Percentiles rank a stretch among this genome's conserved stretches.
Evolutionary conservation across 2,329 filamentous ascomycete species (phyloP).

Genomic region (Talaromyces sp.): DNA sequence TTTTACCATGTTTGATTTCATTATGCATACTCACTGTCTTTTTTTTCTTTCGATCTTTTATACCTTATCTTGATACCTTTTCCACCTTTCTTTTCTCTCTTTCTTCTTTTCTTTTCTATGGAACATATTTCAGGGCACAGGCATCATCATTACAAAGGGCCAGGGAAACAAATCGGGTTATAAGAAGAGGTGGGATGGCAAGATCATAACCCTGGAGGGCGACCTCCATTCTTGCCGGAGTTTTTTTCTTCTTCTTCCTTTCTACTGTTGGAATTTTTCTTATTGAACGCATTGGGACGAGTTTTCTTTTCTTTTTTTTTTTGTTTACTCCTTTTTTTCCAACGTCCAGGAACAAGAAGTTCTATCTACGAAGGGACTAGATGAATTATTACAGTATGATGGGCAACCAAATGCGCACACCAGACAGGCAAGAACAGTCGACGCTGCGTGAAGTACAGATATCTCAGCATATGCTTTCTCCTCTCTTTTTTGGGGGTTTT

Average conservation of each 20-base stretch:
- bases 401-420: constrained; percentile 9
- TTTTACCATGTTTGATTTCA: constrained; percentile 14
- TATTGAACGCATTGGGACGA: neutral
- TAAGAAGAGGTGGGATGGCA: constrained; percentile 13
- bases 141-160: constrained; percentile 1
- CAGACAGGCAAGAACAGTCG: neutral
- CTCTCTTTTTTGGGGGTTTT: neutral
- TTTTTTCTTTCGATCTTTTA: constrained; percentile 17
- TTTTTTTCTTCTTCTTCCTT: constrained; percentile 11
- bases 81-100: neutral
- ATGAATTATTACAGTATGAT: neutral
- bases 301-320: neutral
- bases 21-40: constrained; percentile 17
- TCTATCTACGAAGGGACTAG: neutral
- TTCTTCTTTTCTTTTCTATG: neutral
- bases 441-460: neutral
- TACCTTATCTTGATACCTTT: neutral
- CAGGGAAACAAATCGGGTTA: constrained; percentile 1
- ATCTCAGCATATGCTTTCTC: neutral
- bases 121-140: neutral
- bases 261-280: neutral
- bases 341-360: neutral
- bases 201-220: constrained; percentile 7
- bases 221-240: constrained; percentile 15
- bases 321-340: neutral